Percentiles rank a stretch among this genome's conserved stretches.
phyloP scores from a whole-genome alignment of 352 stramenopile genomes.

The Blastocystis sp. region DNA sequence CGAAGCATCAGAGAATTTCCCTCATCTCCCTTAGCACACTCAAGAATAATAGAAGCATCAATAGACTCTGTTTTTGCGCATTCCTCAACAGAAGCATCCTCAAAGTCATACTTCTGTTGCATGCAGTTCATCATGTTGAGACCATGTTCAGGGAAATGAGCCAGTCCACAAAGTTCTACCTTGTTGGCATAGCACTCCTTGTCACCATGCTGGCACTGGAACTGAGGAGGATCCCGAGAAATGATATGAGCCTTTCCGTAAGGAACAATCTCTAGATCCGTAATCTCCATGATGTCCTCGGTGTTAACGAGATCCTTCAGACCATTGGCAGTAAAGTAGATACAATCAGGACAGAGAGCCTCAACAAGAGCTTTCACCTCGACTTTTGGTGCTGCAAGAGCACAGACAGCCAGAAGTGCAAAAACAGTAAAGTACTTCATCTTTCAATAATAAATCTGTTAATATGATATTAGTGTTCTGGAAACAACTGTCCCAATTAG shows the following conservation, averaged over 20 bases:
- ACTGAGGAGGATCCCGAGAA: conserved; percentile 50
- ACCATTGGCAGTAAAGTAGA: neutral
- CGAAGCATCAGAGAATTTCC: neutral
- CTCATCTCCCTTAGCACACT: conserved; percentile 44
- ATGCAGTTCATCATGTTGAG: conserved; percentile 46
- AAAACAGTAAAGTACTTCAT: conserved; percentile 41
- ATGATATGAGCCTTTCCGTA: conserved; percentile 59
- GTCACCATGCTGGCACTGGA: conserved; percentile 59
- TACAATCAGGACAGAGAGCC: conserved; percentile 41
- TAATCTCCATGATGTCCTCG: conserved; percentile 43
- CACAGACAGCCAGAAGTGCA: conserved; percentile 4
- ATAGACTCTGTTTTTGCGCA: conserved; percentile 1
- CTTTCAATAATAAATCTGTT: neutral
- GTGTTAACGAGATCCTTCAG: neutral
- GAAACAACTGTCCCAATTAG: neutral
- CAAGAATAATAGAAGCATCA: neutral
- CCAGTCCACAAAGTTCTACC: conserved; percentile 45
- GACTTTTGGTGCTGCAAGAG: conserved; percentile 39
- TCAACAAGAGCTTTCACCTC: conserved; percentile 45
- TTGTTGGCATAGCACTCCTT: conserved; percentile 60
- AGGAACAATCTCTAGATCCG: conserved; percentile 56
- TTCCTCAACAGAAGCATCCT: neutral
- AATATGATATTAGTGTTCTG: neutral
- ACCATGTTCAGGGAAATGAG: conserved; percentile 32
- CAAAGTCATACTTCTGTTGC: conserved; percentile 1